Conservation (phyloP, 108 stramenopile species). For the Fistulifera solaris region DNA sequence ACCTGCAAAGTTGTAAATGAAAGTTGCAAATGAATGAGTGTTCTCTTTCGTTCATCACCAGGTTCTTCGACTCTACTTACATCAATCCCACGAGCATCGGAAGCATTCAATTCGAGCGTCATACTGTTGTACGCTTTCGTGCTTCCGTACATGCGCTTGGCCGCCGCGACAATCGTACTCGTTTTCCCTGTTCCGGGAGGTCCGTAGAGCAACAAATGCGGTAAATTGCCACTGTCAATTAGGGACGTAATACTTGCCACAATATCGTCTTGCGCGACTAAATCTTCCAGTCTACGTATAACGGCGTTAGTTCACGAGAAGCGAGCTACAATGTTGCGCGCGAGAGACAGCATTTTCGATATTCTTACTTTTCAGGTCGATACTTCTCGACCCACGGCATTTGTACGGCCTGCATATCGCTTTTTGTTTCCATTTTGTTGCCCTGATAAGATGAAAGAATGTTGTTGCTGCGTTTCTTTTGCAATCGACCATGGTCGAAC, state of each 20-base stretch:
- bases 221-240: conserved; percentile 87
- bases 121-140: conserved; percentile 58
- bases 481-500: too few species aligned
- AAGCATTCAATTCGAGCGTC: conserved; percentile 88
- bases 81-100: conserved; percentile 80
- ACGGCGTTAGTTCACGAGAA: too few species aligned
- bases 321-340: background rate
- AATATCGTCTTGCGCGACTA: conserved; percentile 93
- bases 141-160: conserved; percentile 88
- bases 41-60: background rate
- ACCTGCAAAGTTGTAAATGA: conserved; percentile 32
- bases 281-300: conserved; percentile 62
- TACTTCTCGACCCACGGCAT: conserved; percentile 97
- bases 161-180: conserved; percentile 87
- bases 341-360: background rate
- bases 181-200: conserved; percentile 91
- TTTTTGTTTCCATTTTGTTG: background rate
- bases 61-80: conserved; percentile 13
- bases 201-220: conserved; percentile 88
- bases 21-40: conserved; percentile 12
- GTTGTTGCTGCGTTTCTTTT: too few species aligned
- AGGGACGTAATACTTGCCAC: conserved; percentile 63
- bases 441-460: too few species aligned
- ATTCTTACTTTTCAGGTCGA: conserved; percentile 61
- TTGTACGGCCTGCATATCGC: conserved; percentile 11